A percentile compares a stretch with the other conserved stretches of the same genome.
Evolutionary conservation across 2,329 filamentous ascomycete genomes (phyloP).

Genomic region (Dothistroma septosporum): DNA sequence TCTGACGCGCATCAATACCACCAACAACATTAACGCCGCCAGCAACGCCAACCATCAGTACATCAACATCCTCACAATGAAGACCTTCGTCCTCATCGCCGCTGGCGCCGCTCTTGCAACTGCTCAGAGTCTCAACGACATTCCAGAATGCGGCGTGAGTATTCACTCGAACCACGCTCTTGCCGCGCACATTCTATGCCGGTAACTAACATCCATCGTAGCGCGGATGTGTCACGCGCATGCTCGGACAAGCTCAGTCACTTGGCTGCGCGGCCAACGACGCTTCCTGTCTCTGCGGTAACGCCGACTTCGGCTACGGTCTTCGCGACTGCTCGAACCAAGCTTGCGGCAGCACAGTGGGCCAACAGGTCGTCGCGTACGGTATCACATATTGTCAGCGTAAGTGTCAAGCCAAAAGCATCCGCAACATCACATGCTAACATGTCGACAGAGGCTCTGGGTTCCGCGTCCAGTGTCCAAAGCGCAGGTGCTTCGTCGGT

Average conservation of each 20-base stretch:
- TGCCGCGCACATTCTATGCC: neutral
- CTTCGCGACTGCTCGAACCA: constrained; percentile 38
- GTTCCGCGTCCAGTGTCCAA: constrained; percentile 15
- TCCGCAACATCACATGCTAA: neutral
- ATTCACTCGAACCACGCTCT: neutral
- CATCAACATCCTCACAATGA: constrained; percentile 30
- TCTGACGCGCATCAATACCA: neutral
- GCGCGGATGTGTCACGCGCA: constrained; percentile 38
- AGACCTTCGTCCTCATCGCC: constrained; percentile 31
- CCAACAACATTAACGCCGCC: neutral
- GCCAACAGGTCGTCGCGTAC: constrained; percentile 34
- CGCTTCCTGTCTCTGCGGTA: constrained; percentile 36
- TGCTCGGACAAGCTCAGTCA: constrained; percentile 31
- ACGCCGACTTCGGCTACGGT: constrained; percentile 37
- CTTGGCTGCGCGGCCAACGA: constrained; percentile 33
- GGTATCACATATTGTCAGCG: constrained; percentile 34
- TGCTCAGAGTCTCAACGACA: constrained; percentile 31
- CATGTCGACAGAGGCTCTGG: constrained; percentile 6
- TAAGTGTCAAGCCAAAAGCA: constrained; percentile 13
- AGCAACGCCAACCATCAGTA: neutral
- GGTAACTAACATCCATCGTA: constrained; percentile 16
- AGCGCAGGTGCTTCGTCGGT: constrained; percentile 19
- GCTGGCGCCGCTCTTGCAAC: constrained; percentile 32
- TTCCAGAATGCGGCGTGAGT: constrained; percentile 38
- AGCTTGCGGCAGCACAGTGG: constrained; percentile 28